Base-by-base conservation (phyloP, 352 stramenopile species). In the Pythium angustatum region DNA sequence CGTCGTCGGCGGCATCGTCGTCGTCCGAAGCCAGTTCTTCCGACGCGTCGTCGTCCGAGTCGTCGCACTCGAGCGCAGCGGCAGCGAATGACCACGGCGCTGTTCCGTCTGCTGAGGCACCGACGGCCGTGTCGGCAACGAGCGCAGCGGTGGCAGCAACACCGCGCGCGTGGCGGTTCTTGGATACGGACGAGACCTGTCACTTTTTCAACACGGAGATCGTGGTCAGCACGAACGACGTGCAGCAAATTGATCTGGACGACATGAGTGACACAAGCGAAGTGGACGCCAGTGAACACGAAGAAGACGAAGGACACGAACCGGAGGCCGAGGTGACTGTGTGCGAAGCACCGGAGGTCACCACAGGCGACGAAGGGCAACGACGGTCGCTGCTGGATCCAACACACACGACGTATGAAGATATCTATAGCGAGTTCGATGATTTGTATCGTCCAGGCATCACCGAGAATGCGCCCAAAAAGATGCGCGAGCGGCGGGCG, bases 121-220 rank as follows among this genome's bases (percentile, higher is more conserved):
- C 19, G 19, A 47, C 40, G 6, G 40, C 3, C 28, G 21, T n/a
- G 30, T 11, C 36, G 8, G 17, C 34, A 22, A 3, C n/a, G 5
- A 27, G 9, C 8, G 31, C n/a, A 1, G n/a, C 31, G 17, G 51
- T 11, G 30, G 28, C 31, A 7, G 9, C 36, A 14, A 8, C 50
- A 22, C 49, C 48, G 22, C 56, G 49, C 22, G 22, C 48, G 24
- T 73, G 66, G 59, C 66, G 60, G 22, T 72, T 79, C 51, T 40
- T 90, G 40, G 77, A 87, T 58, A 80, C 75, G 53, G 73, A 85
- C 26, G 81, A 88, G 41, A 86, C 77, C 14, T 81, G 75, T 43
- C 79, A 90, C 55, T 90, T 87, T 64, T 90, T 88, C 70, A 86
- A 82, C 38, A 73, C 76, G 17, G 70, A 79, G 26, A 75, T 83